These are phyloP conservation scores for Microdochium nivale DNA, from an alignment of 2,329 filamentous ascomycete species.

Conservation along the genomic window DNA sequence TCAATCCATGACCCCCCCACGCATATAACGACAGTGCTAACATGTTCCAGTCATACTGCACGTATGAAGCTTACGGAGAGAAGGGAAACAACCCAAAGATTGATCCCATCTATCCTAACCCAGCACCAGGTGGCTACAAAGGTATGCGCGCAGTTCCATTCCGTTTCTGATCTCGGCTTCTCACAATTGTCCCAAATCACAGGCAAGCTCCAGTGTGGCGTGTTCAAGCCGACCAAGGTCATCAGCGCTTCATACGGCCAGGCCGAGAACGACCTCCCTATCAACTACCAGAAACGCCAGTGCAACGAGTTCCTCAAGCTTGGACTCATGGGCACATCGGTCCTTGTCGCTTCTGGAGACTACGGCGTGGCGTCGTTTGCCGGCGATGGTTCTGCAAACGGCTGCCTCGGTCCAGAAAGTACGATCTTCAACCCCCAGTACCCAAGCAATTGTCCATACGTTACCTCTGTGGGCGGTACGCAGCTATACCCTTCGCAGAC, in stretches of 20 bases:
- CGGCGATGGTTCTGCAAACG: constrained; percentile 11
- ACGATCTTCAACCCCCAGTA: constrained; percentile 33
- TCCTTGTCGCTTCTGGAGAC: constrained; percentile 27
- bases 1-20: no score
- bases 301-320: constrained; percentile 31
- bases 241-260: constrained; percentile 38
- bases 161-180: background rate
- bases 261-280: constrained; percentile 32
- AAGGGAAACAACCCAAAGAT: constrained; percentile 27
- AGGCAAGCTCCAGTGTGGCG: constrained; percentile 5
- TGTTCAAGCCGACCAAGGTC: constrained; percentile 35
- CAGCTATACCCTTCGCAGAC: constrained; percentile 10
- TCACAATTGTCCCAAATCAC: no score
- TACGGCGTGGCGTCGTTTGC: constrained; percentile 20
- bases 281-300: constrained; percentile 31
- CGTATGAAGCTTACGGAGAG: constrained; percentile 30
- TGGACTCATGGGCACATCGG: constrained; percentile 23
- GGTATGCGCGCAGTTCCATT: no score
- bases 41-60: constrained; percentile 28
- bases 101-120: constrained; percentile 35
- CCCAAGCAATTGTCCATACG: constrained; percentile 37
- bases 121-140: constrained; percentile 29
- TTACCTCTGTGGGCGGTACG: constrained; percentile 32
- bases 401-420: constrained; percentile 22
- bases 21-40: background rate